A percentile compares a stretch with the other conserved stretches of the same genome.
These are phyloP conservation scores for Coemansia sp. DNA, from an alignment of 192 early-diverging fungal species.

Conservation along the genomic window DNA sequence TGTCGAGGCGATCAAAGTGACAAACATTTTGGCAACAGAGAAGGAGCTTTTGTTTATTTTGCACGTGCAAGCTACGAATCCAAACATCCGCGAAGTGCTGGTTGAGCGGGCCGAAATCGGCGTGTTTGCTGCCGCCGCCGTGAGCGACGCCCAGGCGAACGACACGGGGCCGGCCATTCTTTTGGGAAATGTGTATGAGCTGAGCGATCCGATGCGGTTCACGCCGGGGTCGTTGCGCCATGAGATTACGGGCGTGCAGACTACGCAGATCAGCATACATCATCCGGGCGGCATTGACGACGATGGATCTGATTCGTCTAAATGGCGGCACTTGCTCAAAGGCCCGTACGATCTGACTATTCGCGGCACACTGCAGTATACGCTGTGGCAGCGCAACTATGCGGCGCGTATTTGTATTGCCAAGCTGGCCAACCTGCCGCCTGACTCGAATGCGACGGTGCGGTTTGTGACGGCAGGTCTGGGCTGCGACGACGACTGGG, in stretches of 20 bases:
- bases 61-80: slow-evolving; percentile 60
- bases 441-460: slow-evolving; percentile 27
- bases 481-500: slow-evolving; percentile 50
- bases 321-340: slow-evolving; percentile 44
- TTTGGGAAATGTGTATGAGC: slow-evolving; percentile 50
- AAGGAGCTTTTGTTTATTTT: slow-evolving; percentile 70
- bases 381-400: slow-evolving; percentile 56
- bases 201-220: slow-evolving; percentile 54
- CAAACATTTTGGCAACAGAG: slow-evolving; percentile 64
- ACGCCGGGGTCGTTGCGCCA: slow-evolving; percentile 32
- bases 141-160: slow-evolving; percentile 28
- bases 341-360: slow-evolving; percentile 56
- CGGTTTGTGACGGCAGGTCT: slow-evolving; percentile 27
- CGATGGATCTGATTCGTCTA: slow-evolving; percentile 41
- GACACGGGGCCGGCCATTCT: slow-evolving; percentile 46
- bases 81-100: slow-evolving; percentile 60
- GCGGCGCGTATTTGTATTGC: slow-evolving; percentile 53
- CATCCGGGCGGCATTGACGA: slow-evolving; percentile 42
- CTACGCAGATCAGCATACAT: slow-evolving; percentile 52
- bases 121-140: slow-evolving; percentile 62
- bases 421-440: slow-evolving; percentile 53
- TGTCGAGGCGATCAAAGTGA: slow-evolving; percentile 53
- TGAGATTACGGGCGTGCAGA: slow-evolving; percentile 33
- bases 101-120: slow-evolving; percentile 60
- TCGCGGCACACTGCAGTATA: slow-evolving; percentile 56